phyloP scores from a whole-genome alignment of 768 basidiomycete genomes.

The Neoboletus subvelutipes region DNA sequence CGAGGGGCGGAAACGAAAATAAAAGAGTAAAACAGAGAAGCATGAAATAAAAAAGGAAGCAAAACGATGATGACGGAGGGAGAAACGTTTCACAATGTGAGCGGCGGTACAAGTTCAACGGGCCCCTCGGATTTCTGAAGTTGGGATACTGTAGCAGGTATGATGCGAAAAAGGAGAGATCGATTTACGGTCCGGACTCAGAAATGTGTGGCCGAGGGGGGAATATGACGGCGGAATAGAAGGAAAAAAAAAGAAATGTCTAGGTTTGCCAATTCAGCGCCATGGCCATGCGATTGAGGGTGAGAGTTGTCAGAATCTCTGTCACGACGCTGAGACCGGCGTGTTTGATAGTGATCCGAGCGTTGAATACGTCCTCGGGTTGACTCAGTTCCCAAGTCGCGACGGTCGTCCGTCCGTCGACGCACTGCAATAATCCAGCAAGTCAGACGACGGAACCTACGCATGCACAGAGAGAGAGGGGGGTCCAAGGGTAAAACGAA shows the following conservation, averaged over 20 bases:
- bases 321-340: slow-evolving; percentile 64
- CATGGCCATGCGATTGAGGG: slow-evolving; percentile 69
- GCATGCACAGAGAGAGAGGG: neutral
- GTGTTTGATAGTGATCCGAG: slow-evolving; percentile 57
- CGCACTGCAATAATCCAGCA: slow-evolving; percentile 43
- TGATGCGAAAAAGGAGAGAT: neutral
- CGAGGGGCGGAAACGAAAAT: neutral
- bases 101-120: slow-evolving; percentile 1
- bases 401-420: slow-evolving; percentile 58
- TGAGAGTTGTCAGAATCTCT: slow-evolving; percentile 74
- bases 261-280: slow-evolving; percentile 50
- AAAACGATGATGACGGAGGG: neutral
- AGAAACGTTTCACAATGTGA: slow-evolving; percentile 22
- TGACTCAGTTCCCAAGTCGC: slow-evolving; percentile 69
- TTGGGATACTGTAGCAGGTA: neutral
- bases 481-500: too few species aligned
- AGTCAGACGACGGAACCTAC: slow-evolving; percentile 2
- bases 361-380: slow-evolving; percentile 56
- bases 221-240: neutral
- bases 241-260: neutral
- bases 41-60: slow-evolving; percentile 1
- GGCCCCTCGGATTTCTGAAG: slow-evolving; percentile 3
- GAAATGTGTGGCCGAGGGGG: slow-evolving; percentile 1
- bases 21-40: slow-evolving; percentile 15
- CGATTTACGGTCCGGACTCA: slow-evolving; percentile 2